These are phyloP conservation scores for Didymella pomorum DNA, from an alignment of 2,329 filamentous ascomycete genomes.

Conservation along the genomic window DNA sequence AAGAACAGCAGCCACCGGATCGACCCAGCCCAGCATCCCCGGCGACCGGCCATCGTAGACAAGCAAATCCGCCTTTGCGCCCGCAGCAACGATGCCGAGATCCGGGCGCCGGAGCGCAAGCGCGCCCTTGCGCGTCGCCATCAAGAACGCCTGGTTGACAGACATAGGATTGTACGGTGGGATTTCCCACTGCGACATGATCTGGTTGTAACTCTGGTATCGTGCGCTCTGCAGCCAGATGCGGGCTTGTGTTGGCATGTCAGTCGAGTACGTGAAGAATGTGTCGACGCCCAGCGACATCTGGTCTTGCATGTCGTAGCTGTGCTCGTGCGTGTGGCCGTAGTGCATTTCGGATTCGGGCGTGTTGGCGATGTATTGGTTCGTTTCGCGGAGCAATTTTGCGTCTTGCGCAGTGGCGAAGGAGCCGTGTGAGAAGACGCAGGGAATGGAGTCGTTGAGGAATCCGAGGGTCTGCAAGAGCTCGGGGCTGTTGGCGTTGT, in stretches of 20 bases:
- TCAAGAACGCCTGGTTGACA: constrained; percentile 63
- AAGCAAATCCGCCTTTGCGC: constrained; percentile 64
- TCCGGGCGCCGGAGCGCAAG: constrained; percentile 61
- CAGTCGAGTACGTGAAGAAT: constrained; percentile 61
- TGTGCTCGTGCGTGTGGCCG: constrained; percentile 52
- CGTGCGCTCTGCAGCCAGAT: constrained; percentile 59
- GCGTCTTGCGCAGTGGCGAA: constrained; percentile 55
- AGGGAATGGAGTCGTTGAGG: constrained; percentile 57
- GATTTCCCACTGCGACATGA: constrained; percentile 54
- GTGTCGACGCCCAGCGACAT: constrained; percentile 62
- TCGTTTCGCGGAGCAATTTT: constrained; percentile 56
- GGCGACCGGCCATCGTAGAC: constrained; percentile 62
- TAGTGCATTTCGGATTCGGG: constrained; percentile 68
- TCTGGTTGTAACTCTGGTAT: not conserved
- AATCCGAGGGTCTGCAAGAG: constrained; percentile 32
- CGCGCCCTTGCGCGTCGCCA: constrained; percentile 63
- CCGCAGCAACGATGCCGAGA: constrained; percentile 58
- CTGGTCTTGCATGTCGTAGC: not conserved
- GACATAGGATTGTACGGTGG: constrained; percentile 62
- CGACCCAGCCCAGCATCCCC: constrained; percentile 62
- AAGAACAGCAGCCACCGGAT: constrained; percentile 65
- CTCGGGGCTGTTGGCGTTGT: constrained; percentile 10
- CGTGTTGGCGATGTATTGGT: constrained; percentile 65
- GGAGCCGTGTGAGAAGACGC: constrained; percentile 63
- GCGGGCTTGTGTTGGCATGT: constrained; percentile 58